Evolutionary conservation across 2,329 filamentous ascomycete genomes (phyloP).

Genomic region (Ophiostoma piceae): DNA sequence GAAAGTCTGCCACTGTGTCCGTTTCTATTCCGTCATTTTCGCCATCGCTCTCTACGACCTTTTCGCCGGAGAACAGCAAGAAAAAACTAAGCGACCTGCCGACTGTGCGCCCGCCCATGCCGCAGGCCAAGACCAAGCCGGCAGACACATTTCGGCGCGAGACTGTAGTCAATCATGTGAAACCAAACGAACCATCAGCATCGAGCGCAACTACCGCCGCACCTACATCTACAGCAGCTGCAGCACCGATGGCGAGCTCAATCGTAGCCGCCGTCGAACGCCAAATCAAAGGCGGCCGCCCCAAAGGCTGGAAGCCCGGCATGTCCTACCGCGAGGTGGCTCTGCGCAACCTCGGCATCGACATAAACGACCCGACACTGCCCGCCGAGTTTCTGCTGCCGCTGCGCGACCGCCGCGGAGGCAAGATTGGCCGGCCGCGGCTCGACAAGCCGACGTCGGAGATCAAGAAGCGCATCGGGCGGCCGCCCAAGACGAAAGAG

Average conservation of each 20-base stretch:
- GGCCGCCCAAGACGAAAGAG: background rate
- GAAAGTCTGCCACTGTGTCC: background rate
- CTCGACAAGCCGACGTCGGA: background rate
- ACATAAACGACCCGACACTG: constrained; percentile 16
- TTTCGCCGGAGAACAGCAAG: background rate
- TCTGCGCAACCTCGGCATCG: constrained; percentile 25
- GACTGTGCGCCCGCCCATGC: background rate
- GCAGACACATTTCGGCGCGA: constrained; percentile 14
- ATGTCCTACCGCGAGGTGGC: constrained; percentile 32
- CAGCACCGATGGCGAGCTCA: too few species aligned
- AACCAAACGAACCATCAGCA: too few species aligned
- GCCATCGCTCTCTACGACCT: too few species aligned
- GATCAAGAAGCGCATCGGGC: background rate
- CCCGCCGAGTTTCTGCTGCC: constrained; percentile 20
- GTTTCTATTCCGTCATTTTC: background rate
- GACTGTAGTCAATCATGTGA: background rate
- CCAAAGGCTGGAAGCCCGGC: constrained; percentile 43
- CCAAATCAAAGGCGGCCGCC: constrained; percentile 40
- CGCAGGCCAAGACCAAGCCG: background rate
- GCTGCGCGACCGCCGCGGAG: background rate
- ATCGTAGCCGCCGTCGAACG: background rate
- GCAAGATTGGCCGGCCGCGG: constrained; percentile 16
- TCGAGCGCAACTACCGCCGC: background rate
- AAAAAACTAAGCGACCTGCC: background rate
- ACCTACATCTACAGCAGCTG: background rate